Evolutionary conservation across 1,139 yeast species (phyloP).

Genomic region (Yamadazyma sp.): DNA sequence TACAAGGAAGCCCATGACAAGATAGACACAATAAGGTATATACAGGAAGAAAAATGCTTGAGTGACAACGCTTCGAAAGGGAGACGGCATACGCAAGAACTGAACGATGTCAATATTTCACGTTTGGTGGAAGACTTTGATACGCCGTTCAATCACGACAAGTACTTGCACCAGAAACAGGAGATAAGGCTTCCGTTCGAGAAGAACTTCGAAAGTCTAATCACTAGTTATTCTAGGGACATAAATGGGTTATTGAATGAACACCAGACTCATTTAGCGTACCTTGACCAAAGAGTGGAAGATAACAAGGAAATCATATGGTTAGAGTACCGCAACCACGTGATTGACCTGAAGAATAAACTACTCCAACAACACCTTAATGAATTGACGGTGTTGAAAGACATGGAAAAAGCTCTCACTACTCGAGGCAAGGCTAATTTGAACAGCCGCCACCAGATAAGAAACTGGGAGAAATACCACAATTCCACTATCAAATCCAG

Average conservation of each 20-base stretch:
- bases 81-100: conserved; percentile 21
- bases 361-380: conserved; percentile 24
- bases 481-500: conserved; percentile 25
- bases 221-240: conserved; percentile 16
- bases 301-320: conserved; percentile 33
- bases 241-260: conserved; percentile 29
- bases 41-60: conserved; percentile 31
- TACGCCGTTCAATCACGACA: conserved; percentile 38
- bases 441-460: conserved; percentile 1
- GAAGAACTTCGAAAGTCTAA: conserved; percentile 3
- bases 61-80: conserved; percentile 6
- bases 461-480: conserved; percentile 29
- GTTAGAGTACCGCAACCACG: conserved; percentile 30
- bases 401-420: conserved; percentile 28
- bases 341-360: conserved; percentile 23
- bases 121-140: conserved; percentile 31
- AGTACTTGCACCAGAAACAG: conserved; percentile 14
- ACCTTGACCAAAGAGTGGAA: conserved; percentile 23
- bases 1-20: conserved; percentile 35
- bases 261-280: conserved; percentile 28
- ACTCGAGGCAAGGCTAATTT: conserved; percentile 8
- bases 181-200: conserved; percentile 5
- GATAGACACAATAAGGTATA: conserved; percentile 31
- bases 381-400: conserved; percentile 26
- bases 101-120: conserved; percentile 1